A percentile compares a stretch with the other conserved stretches of the same genome.
Conservation (phyloP, 257 asterid species). For the Nicotiana tabacum region DNA sequence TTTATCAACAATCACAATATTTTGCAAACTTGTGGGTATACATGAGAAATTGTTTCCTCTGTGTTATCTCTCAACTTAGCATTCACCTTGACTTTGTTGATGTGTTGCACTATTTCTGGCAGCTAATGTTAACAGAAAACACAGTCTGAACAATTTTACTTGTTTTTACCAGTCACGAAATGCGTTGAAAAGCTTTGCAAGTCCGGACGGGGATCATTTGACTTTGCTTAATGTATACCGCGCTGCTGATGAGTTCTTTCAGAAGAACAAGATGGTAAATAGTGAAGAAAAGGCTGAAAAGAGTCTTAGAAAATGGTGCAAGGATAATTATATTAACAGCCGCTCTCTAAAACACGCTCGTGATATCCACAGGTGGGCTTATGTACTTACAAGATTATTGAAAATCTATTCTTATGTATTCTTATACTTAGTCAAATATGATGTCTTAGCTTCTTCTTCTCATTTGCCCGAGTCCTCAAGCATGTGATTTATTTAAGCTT, state of each 20-base stretch:
- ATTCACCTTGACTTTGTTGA: background rate
- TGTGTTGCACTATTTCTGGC: conserved; percentile 8
- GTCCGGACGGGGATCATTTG: conserved; percentile 89
- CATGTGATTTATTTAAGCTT: background rate
- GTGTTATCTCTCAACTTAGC: background rate
- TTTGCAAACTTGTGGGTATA: background rate
- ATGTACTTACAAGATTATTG: background rate
- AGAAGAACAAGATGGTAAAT: conserved; percentile 45
- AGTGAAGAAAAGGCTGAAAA: conserved; percentile 68
- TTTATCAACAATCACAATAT: background rate
- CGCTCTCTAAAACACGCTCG: conserved; percentile 94
- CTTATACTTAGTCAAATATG: no score
- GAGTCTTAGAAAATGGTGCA: conserved; percentile 90
- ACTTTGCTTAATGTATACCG: conserved; percentile 77
- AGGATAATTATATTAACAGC: conserved; percentile 75
- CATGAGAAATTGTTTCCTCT: background rate
- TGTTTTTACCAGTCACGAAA: conserved; percentile 55
- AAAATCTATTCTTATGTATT: background rate
- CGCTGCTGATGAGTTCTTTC: conserved; percentile 67
- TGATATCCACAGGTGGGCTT: conserved; percentile 76
- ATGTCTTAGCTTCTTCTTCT: background rate
- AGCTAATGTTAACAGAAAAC: conserved; percentile 13
- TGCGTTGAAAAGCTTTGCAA: conserved; percentile 72
- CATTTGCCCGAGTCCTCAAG: background rate
- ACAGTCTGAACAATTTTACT: conserved; percentile 10